phyloP scores from a whole-genome alignment of 495 filamentous ascomycete species.

The Poronia punctata region DNA sequence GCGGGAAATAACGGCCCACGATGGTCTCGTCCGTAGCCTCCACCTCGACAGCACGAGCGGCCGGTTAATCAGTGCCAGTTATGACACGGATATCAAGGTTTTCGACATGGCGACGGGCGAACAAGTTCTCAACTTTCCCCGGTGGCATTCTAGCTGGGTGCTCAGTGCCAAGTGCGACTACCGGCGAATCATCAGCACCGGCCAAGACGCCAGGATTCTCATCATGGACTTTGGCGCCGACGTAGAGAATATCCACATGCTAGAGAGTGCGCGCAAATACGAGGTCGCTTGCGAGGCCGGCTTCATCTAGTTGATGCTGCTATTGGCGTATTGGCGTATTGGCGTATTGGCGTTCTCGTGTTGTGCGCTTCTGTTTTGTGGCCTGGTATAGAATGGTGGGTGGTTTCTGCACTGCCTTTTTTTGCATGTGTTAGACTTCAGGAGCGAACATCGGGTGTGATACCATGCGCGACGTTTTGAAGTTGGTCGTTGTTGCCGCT shows the following conservation, averaged over 20 bases:
- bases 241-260: constrained; percentile 45
- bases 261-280: constrained; percentile 36
- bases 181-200: constrained; percentile 82
- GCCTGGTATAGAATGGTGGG: too few relatives aligned
- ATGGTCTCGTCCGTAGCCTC: constrained; percentile 74
- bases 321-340: background rate
- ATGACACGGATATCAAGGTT: constrained; percentile 89
- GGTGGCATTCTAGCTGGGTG: constrained; percentile 95
- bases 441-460: too few relatives aligned
- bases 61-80: constrained; percentile 82
- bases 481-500: too few relatives aligned
- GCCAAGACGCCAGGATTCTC: constrained; percentile 82
- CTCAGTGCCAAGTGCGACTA: constrained; percentile 93
- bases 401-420: too few relatives aligned
- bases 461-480: too few relatives aligned
- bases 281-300: constrained; percentile 20
- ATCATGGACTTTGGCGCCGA: constrained; percentile 82
- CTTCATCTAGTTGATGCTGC: constrained; percentile 17
- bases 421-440: too few relatives aligned
- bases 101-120: constrained; percentile 73
- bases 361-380: too few relatives aligned
- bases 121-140: constrained; percentile 66
- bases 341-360: too few relatives aligned
- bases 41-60: constrained; percentile 80
- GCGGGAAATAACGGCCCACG: constrained; percentile 68